These are phyloP conservation scores for Begonia loranthoides DNA, from an alignment of 306 rosid species.

Conservation along the genomic window DNA sequence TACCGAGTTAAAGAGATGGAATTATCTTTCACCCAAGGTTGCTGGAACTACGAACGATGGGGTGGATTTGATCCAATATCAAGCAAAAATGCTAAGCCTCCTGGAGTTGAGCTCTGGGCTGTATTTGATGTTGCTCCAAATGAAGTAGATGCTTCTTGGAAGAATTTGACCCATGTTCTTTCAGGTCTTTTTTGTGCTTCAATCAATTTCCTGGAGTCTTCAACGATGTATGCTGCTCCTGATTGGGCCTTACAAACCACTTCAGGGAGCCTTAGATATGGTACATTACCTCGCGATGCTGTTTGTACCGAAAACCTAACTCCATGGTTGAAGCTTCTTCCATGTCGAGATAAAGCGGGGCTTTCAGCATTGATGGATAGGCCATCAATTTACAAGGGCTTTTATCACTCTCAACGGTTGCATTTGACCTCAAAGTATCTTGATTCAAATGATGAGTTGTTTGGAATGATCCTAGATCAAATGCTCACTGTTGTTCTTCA, in stretches of 20 bases:
- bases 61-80: slow-evolving; percentile 89
- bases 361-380: slow-evolving; percentile 75
- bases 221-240: slow-evolving; percentile 67
- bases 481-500: slow-evolving; percentile 80
- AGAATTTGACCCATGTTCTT: slow-evolving; percentile 80
- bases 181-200: slow-evolving; percentile 96
- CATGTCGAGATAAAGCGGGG: slow-evolving; percentile 93
- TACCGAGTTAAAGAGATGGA: slow-evolving; percentile 72
- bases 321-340: slow-evolving; percentile 94
- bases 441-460: slow-evolving; percentile 25
- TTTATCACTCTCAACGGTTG: slow-evolving; percentile 84
- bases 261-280: slow-evolving; percentile 66
- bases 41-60: slow-evolving; percentile 92
- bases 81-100: slow-evolving; percentile 83
- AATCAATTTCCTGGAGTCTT: slow-evolving; percentile 86
- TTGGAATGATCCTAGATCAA: slow-evolving; percentile 60
- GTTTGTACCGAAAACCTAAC: slow-evolving; percentile 95
- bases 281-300: slow-evolving; percentile 92
- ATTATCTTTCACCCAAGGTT: slow-evolving; percentile 93
- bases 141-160: slow-evolving; percentile 75
- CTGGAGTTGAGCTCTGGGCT: slow-evolving; percentile 97
- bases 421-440: slow-evolving; percentile 27
- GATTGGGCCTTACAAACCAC: slow-evolving; percentile 49
- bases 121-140: slow-evolving; percentile 58
- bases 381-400: slow-evolving; percentile 83